Evolutionary conservation across 495 filamentous ascomycete genomes (phyloP), one percentile per base, ranked within the genome.

Genomic region (Aspergillus taichungensis): DNA sequence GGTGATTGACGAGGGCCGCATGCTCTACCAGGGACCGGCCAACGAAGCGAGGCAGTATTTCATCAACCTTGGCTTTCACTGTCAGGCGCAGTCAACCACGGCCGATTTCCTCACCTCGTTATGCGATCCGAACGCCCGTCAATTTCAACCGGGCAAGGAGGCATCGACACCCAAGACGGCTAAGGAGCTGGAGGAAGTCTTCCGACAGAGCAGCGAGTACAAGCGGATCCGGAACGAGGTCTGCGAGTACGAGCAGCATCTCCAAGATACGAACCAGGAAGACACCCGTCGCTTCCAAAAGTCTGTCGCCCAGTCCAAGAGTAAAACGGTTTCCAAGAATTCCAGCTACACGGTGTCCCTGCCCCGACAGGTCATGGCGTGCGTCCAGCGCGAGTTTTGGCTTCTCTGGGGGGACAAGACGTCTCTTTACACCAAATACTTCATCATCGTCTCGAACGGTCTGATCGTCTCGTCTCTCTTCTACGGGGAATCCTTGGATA

Each of bases 391-490:
- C 18, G 84, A 90, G 55, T 83, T 87, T 54, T 87, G 83, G 81
- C 71, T 91, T 13, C 68, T 84, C 8, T 73, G 77, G 60, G 84
- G 85, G 37, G 86, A 91, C 54, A 79, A 72, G 47, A 78, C 77
- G 3, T 83, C 84, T 2, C 68, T 89, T 3, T 80, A 83, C 59
- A 89, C 84, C 33, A 88, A 87, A 47, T 76, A 84, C 52, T 84
- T 88, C 61, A 87, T 88, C 54, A 82, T 86, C 50, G 62, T 89
- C 35, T 72, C 80, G 27, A 83, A 87, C 49, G 83, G 62, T n/a
- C 68, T 91, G 6, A 82, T 92, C 49, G 80, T 87, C 40, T 79
- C 82, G 1, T 84, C 80, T 33, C 63, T 89, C 31, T 89, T 88
- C 64, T 85, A 82, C 52, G 76, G 76, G 7, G 68, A 84, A 62